A percentile compares a stretch with the other conserved stretches of the same genome.
Conservation (phyloP, 202 grass and related monocot genomes). For the Sporobolus alterniflorus region DNA sequence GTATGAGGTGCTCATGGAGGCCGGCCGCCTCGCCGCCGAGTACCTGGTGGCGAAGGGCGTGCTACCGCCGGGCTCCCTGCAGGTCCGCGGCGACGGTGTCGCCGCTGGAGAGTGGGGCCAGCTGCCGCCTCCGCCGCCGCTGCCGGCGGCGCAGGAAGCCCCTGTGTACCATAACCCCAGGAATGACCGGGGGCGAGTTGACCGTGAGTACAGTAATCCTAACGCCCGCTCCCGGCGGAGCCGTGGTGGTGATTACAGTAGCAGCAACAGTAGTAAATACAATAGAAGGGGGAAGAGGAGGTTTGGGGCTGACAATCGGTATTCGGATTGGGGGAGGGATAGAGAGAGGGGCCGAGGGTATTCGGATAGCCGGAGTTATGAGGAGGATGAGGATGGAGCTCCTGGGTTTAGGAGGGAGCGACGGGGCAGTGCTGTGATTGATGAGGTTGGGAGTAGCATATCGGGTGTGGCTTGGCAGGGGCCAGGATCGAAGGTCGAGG, state of each 20-base stretch:
- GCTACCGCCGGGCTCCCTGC: slow-evolving; percentile 65
- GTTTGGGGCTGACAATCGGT: slow-evolving; percentile 49
- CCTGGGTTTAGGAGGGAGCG: slow-evolving; percentile 72
- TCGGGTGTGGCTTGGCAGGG: slow-evolving; percentile 62
- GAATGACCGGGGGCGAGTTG: slow-evolving; percentile 48
- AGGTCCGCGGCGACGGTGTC: slow-evolving; percentile 15
- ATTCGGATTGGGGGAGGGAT: slow-evolving; percentile 68
- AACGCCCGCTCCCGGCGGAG: slow-evolving; percentile 42
- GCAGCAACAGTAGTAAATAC: slow-evolving; percentile 25
- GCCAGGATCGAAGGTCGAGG: slow-evolving; percentile 57
- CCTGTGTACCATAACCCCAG: background rate
- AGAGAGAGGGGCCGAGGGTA: slow-evolving; percentile 57
- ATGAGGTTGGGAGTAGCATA: slow-evolving; percentile 83
- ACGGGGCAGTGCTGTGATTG: slow-evolving; percentile 35
- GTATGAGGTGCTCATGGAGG: slow-evolving; percentile 84
- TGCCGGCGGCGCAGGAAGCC: slow-evolving; percentile 18
- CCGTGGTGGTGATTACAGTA: slow-evolving; percentile 30
- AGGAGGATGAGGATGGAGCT: slow-evolving; percentile 69
- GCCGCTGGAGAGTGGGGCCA: slow-evolving; percentile 25
- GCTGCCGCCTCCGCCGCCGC: slow-evolving; percentile 33
- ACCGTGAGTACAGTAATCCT: slow-evolving; percentile 57
- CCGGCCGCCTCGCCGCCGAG: slow-evolving; percentile 92
- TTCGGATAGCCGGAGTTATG: slow-evolving; percentile 58
- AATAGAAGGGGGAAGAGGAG: slow-evolving; percentile 68
- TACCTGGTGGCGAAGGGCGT: slow-evolving; percentile 86